These are phyloP conservation scores for Pseudocercospora fuligena DNA, from an alignment of 2,329 filamentous ascomycete genomes.

Conservation along the genomic window DNA sequence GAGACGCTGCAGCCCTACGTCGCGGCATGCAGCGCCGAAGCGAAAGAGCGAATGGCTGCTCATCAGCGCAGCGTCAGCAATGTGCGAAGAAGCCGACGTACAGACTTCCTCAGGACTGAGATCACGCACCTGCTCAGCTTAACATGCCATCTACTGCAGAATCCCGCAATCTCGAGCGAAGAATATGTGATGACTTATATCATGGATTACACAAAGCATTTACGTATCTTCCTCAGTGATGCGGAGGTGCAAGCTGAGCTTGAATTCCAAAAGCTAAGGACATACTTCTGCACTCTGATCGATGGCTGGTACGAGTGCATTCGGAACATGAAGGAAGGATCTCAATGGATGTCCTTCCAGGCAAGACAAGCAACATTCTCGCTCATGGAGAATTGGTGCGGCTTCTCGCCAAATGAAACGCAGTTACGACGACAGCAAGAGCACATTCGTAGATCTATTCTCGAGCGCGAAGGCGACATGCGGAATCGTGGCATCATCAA, in stretches of 20 bases:
- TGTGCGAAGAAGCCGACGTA: conserved; percentile 78
- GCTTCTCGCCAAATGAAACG: conserved; percentile 87
- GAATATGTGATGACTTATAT: conserved; percentile 85
- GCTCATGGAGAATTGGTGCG: conserved; percentile 99
- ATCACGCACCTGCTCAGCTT: conserved; percentile 96
- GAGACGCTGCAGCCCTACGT: conserved; percentile 90
- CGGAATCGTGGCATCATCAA: conserved; percentile 78
- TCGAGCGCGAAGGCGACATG: conserved; percentile 74
- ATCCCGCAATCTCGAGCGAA: conserved; percentile 77
- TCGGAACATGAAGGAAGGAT: conserved; percentile 80
- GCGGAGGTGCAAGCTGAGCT: conserved; percentile 92
- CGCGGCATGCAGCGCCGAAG: conserved; percentile 83
- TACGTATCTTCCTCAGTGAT: conserved; percentile 94
- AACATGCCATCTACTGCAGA: conserved; percentile 83
- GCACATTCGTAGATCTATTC: conserved; percentile 81
- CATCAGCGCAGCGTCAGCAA: conserved; percentile 86
- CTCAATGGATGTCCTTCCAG: conserved; percentile 97
- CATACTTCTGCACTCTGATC: conserved; percentile 91
- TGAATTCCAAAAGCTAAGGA: conserved; percentile 88
- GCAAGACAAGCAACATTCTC: conserved; percentile 93
- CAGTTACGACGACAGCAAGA: conserved; percentile 84
- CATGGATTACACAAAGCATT: conserved; percentile 84
- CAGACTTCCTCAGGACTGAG: conserved; percentile 86
- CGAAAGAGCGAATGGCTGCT: conserved; percentile 72
- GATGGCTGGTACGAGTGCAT: conserved; percentile 93